Evolutionary conservation across 441 rosid genomes (phyloP).

Genomic region (Breynia disticha): DNA sequence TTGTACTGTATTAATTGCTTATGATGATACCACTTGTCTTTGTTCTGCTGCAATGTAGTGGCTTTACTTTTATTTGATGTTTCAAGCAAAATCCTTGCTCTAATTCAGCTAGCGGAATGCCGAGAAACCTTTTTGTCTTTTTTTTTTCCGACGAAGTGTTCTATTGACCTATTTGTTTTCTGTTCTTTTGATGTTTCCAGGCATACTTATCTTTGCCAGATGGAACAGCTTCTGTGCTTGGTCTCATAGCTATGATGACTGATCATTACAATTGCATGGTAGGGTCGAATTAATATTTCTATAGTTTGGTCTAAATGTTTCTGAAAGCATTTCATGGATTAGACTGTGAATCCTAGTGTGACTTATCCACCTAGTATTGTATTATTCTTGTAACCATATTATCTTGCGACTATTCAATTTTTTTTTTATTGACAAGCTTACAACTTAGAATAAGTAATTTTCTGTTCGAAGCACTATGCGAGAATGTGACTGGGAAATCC

Average conservation of each 20-base stretch:
- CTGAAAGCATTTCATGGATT: too few relatives aligned
- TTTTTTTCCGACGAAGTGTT: neutral
- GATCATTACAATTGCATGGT: constrained; percentile 87
- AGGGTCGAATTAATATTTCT: constrained; percentile 19
- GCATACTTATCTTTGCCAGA: constrained; percentile 93
- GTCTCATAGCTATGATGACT: constrained; percentile 97
- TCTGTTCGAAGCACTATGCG: too few relatives aligned
- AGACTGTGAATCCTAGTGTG: too few relatives aligned
- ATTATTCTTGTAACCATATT: too few relatives aligned
- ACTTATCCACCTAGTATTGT: too few relatives aligned
- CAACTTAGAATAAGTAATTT: too few relatives aligned
- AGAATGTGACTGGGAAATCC: too few relatives aligned
- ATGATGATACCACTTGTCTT: neutral
- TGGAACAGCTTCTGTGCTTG: constrained; percentile 85
- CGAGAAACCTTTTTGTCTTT: neutral
- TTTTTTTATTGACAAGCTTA: neutral
- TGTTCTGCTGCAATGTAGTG: neutral
- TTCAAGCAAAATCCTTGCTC: too few relatives aligned
- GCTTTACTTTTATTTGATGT: too few relatives aligned
- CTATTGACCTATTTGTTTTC: neutral
- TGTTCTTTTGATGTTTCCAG: constrained; percentile 29
- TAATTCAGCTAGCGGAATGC: neutral
- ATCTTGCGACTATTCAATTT: neutral
- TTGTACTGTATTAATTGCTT: neutral
- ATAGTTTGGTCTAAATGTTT: constrained; percentile 2